Evolutionary conservation across 257 asterid genomes (phyloP).

Genomic region (Salvia hispanica): DNA sequence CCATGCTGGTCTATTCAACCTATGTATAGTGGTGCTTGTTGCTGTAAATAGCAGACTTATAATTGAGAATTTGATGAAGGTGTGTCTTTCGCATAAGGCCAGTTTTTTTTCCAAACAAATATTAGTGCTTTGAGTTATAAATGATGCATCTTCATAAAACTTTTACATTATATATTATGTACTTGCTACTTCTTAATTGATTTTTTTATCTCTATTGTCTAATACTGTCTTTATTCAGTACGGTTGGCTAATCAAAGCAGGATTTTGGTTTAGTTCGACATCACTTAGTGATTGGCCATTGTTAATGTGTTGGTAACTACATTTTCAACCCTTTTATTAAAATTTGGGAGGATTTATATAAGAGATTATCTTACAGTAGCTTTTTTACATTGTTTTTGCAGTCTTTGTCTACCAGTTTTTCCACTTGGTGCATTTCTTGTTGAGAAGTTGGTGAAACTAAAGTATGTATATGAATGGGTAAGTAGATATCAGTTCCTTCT

Average conservation of each 20-base stretch:
- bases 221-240: slow-evolving; percentile 56
- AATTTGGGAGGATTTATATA: slow-evolving; percentile 1
- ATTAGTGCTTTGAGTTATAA: slow-evolving; percentile 17
- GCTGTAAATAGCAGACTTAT: slow-evolving; percentile 98
- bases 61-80: slow-evolving; percentile 98
- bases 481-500: slow-evolving; percentile 37
- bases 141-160: slow-evolving; percentile 13
- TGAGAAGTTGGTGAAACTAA: slow-evolving; percentile 65
- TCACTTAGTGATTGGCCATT: slow-evolving; percentile 96
- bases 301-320: slow-evolving; percentile 85
- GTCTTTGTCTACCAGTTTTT: slow-evolving; percentile 80
- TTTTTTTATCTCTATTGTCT: slow-evolving; percentile 24
- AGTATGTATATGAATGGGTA: slow-evolving; percentile 64
- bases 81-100: slow-evolving; percentile 30
- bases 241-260: slow-evolving; percentile 85
- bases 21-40: slow-evolving; percentile 97
- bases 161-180: slow-evolving; percentile 1
- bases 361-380: not conserved
- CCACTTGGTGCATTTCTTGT: slow-evolving; percentile 82
- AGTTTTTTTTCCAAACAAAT: slow-evolving; percentile 4
- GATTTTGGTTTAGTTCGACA: slow-evolving; percentile 89
- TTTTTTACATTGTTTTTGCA: slow-evolving; percentile 41
- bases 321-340: slow-evolving; percentile 11
- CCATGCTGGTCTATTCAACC: slow-evolving; percentile 99
- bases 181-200: not conserved